These are phyloP conservation scores for Ziziphus jujuba DNA, from an alignment of 306 rosid genomes.

Conservation along the genomic window DNA sequence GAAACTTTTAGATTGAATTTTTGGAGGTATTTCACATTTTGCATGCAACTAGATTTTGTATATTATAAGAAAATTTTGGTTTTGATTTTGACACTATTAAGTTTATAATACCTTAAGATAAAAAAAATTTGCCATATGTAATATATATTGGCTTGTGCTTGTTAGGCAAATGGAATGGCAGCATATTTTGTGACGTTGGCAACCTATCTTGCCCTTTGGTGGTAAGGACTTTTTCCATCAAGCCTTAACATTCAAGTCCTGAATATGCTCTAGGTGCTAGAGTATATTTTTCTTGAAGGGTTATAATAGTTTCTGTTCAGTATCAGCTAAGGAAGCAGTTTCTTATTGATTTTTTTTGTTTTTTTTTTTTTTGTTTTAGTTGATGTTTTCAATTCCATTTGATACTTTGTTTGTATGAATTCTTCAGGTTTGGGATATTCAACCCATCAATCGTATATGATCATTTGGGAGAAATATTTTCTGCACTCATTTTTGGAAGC, in stretches of 20 bases:
- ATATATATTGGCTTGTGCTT: slow-evolving; percentile 3
- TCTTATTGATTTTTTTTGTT: background rate
- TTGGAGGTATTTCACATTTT: background rate
- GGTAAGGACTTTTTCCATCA: slow-evolving; percentile 41
- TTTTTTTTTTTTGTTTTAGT: background rate
- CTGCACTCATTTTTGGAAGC: slow-evolving; percentile 89
- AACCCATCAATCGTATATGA: slow-evolving; percentile 81
- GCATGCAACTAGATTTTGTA: slow-evolving; percentile 1
- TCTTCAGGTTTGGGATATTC: slow-evolving; percentile 89
- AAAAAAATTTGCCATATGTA: background rate
- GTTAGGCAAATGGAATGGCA: slow-evolving; percentile 79
- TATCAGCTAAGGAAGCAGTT: background rate
- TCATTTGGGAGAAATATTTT: slow-evolving; percentile 93
- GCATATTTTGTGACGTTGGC: slow-evolving; percentile 72
- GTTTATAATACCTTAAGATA: background rate
- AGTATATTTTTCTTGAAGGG: background rate
- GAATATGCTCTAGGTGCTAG: background rate
- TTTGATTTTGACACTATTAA: background rate
- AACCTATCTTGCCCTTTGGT: slow-evolving; percentile 81
- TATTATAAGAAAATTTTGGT: background rate
- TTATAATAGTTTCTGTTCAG: background rate
- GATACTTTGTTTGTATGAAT: too few relatives aligned
- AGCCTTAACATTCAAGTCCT: slow-evolving; percentile 5
- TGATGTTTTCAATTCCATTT: too few relatives aligned
- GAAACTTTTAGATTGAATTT: background rate